Percentiles rank a stretch among this genome's conserved stretches.
Evolutionary conservation across 805 yeast genomes (phyloP).

Genomic region (Ascoidea asiatica): DNA sequence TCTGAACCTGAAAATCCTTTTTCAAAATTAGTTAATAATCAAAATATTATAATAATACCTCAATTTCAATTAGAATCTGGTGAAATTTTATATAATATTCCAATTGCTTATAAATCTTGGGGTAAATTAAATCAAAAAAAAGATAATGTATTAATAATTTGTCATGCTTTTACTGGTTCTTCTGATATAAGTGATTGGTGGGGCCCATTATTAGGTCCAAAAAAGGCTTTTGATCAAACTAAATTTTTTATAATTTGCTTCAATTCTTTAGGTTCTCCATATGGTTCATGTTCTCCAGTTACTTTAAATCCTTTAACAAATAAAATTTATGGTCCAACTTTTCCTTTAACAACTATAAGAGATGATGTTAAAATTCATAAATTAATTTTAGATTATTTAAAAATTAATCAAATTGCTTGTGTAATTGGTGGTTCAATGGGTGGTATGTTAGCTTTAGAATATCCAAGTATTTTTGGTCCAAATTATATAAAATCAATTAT

Average conservation of each 20-base stretch:
- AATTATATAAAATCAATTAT: constrained; percentile 59
- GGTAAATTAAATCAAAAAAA: constrained; percentile 61
- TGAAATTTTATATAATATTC: constrained; percentile 54
- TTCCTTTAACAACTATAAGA: constrained; percentile 86
- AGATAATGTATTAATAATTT: constrained; percentile 76
- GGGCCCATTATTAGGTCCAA: constrained; percentile 88
- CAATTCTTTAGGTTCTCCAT: constrained; percentile 92
- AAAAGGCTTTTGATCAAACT: constrained; percentile 82
- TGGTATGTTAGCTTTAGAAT: constrained; percentile 90
- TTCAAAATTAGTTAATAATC: constrained; percentile 57
- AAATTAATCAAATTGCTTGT: constrained; percentile 67
- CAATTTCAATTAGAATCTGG: constrained; percentile 71
- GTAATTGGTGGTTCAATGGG: constrained; percentile 99
- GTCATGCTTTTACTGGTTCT: constrained; percentile 94
- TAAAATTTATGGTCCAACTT: constrained; percentile 80
- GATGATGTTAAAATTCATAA: constrained; percentile 81
- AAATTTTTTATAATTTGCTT: constrained; percentile 77
- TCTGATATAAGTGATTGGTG: constrained; percentile 97
- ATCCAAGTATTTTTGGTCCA: constrained; percentile 47
- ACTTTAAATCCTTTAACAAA: constrained; percentile 69
- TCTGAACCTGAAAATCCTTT: constrained; percentile 53
- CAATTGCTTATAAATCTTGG: constrained; percentile 95
- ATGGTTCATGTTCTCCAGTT: constrained; percentile 89
- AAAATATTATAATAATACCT: constrained; percentile 69
- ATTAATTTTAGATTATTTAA: constrained; percentile 63